phyloP scores from a whole-genome alignment of 306 rosid species.

The Medicago lupulina region DNA sequence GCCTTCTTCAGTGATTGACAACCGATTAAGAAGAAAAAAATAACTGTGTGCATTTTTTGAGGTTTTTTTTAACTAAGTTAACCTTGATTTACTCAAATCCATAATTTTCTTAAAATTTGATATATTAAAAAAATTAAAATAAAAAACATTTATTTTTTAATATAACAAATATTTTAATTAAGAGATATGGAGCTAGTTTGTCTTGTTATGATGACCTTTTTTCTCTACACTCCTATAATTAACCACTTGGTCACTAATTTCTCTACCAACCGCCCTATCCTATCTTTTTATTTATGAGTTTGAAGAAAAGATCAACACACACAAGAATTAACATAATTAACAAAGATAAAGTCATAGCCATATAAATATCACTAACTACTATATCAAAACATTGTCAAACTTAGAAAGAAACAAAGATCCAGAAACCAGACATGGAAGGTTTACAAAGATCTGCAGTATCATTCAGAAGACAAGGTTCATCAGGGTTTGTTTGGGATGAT shows the following conservation, averaged over 20 bases:
- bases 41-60: no score
- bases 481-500: conserved; percentile 83
- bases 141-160: no score
- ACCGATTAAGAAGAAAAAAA: no score
- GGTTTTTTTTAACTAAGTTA: no score
- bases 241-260: conserved; percentile 25
- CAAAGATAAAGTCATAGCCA: background rate
- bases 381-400: background rate
- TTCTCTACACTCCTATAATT: background rate
- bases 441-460: conserved; percentile 85
- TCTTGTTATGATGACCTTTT: conserved; percentile 31
- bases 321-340: background rate
- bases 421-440: conserved; percentile 60
- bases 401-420: conserved; percentile 7
- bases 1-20: no score
- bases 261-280: conserved; percentile 9
- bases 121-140: no score
- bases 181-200: conserved; percentile 34
- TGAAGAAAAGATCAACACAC: background rate
- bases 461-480: conserved; percentile 86
- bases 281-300: background rate
- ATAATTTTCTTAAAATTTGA: no score
- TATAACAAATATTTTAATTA: no score
- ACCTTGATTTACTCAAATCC: no score
- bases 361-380: background rate